Conservation (phyloP, 1,284 basidiomycete genomes). For the Thecaphora frezii region DNA sequence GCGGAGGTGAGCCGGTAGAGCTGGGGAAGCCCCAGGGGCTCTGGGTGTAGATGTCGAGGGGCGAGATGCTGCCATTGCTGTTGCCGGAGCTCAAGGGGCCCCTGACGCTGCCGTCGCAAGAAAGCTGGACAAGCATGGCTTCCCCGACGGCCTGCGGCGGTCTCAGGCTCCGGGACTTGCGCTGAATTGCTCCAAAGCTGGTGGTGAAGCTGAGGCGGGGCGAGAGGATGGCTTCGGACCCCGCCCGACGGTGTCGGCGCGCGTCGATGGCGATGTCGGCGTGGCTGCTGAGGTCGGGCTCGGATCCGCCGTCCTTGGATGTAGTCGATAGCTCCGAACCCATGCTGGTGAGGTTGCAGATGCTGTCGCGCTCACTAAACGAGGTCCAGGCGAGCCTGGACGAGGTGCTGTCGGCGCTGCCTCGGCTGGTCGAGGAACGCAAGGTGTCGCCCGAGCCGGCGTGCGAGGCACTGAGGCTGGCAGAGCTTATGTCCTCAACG, state of each 20-base stretch:
- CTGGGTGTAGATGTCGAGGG: slow-evolving; percentile 7
- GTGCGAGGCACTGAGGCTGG: no score
- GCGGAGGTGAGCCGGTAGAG: no score
- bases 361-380: not conserved
- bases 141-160: slow-evolving; percentile 13
- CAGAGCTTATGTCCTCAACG: not conserved
- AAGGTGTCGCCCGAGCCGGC: no score
- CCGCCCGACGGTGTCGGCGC: not conserved
- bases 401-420: not conserved
- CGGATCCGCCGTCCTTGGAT: not conserved
- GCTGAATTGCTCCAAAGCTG: slow-evolving; percentile 20
- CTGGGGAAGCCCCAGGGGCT: not conserved
- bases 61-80: slow-evolving; percentile 18
- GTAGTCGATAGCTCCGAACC: no score
- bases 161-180: slow-evolving; percentile 13
- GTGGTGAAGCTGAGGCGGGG: slow-evolving; percentile 22
- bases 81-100: slow-evolving; percentile 7
- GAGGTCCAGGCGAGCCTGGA: no score
- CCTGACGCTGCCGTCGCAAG: slow-evolving; percentile 2
- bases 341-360: not conserved
- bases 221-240: slow-evolving; percentile 6
- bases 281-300: not conserved
- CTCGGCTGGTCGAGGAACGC: not conserved
- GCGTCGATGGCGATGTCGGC: no score
- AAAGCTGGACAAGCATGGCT: slow-evolving; percentile 11